Conservation (phyloP, 352 stramenopile genomes). For the Globisporangium solare region DNA sequence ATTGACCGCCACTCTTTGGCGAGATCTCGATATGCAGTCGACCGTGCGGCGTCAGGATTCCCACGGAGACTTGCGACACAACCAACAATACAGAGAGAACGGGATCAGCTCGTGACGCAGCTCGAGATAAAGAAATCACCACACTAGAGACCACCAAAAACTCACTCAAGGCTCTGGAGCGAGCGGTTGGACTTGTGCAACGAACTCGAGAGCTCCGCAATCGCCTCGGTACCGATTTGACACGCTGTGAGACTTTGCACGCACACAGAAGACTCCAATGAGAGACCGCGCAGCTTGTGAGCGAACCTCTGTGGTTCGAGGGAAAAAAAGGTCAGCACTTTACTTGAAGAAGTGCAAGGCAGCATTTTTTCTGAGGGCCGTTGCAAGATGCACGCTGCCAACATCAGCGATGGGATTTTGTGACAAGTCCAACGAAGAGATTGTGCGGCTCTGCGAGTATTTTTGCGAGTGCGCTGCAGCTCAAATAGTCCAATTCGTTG, state of each 20-base stretch:
- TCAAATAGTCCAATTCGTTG: conserved; percentile 60
- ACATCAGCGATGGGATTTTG: conserved; percentile 47
- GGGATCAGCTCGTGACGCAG: not conserved
- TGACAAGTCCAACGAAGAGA: conserved; percentile 35
- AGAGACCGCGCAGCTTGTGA: conserved; percentile 2
- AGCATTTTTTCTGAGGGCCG: conserved; percentile 50
- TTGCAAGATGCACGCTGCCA: conserved; percentile 33
- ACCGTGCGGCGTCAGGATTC: conserved; percentile 37
- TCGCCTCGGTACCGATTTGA: conserved; percentile 39
- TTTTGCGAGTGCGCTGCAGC: conserved; percentile 28
- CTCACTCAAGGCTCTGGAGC: conserved; percentile 35
- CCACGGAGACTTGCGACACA: conserved; percentile 20
- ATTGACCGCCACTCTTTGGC: conserved; percentile 40
- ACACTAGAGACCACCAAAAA: not conserved
- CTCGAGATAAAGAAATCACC: not conserved
- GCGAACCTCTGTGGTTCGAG: too few relatives aligned
- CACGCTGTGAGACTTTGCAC: conserved; percentile 29
- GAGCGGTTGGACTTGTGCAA: conserved; percentile 49
- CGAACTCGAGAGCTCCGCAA: conserved; percentile 22
- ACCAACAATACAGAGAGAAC: not conserved
- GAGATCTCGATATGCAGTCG: conserved; percentile 36
- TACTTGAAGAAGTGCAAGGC: conserved; percentile 42
- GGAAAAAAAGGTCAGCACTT: not conserved
- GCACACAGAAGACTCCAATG: not conserved
- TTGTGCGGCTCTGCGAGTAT: conserved; percentile 44